Conservation (phyloP, 768 basidiomycete species). For the Termitomyces sp. region DNA sequence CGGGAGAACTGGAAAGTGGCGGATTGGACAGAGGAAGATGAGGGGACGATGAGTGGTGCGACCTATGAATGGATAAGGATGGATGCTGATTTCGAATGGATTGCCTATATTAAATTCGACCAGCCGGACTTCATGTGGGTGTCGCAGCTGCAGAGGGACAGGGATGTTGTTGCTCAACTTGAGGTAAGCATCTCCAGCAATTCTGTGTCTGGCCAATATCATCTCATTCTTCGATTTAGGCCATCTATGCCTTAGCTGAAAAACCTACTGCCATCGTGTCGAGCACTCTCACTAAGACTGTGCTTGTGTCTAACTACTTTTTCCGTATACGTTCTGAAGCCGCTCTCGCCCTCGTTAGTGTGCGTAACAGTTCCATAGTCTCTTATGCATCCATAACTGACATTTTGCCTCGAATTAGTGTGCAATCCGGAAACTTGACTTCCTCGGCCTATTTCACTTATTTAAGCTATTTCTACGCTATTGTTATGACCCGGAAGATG, state of each 20-base stretch:
- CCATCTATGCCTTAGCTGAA: conserved; percentile 80
- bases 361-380: conserved; percentile 30
- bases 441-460: conserved; percentile 89
- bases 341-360: conserved; percentile 74
- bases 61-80: conserved; percentile 99
- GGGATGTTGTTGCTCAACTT: conserved; percentile 95
- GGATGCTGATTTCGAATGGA: conserved; percentile 99
- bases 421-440: conserved; percentile 76
- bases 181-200: conserved; percentile 56
- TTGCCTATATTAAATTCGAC: conserved; percentile 86
- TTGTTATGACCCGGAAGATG: conserved; percentile 84
- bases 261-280: conserved; percentile 83
- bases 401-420: conserved; percentile 47
- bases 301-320: conserved; percentile 93
- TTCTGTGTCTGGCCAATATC: not conserved
- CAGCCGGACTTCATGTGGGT: conserved; percentile 99
- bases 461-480: conserved; percentile 92
- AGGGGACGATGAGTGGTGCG: conserved; percentile 87
- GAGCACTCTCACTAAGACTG: conserved; percentile 88
- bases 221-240: conserved; percentile 40
- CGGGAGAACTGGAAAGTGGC: conserved; percentile 94
- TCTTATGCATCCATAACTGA: not conserved
- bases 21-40: conserved; percentile 98
- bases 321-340: conserved; percentile 96
- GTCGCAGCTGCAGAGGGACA: conserved; percentile 88